Conservation (phyloP, 2,329 filamentous ascomycete species). For the Sordariomycetes sp. region DNA sequence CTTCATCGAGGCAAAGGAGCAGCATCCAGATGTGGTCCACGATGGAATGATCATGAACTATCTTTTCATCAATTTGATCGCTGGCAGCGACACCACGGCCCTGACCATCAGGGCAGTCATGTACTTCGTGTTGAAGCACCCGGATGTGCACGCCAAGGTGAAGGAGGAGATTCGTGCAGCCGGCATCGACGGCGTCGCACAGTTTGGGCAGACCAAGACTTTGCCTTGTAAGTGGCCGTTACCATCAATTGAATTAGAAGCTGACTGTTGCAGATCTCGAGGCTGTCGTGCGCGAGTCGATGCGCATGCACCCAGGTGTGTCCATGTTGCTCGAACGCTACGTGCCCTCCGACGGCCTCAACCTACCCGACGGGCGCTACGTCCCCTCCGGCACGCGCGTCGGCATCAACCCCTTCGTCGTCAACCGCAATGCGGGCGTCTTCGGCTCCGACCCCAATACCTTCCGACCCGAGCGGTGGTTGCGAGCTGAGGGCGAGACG, state of each 20-base stretch:
- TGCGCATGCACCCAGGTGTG: conserved; percentile 35
- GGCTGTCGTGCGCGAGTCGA: conserved; percentile 37
- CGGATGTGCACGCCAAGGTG: conserved; percentile 12
- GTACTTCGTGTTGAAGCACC: conserved; percentile 26
- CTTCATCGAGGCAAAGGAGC: conserved; percentile 22
- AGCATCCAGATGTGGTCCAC: conserved; percentile 23
- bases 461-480: conserved; percentile 37
- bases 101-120: conserved; percentile 22
- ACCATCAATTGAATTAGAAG: too few relatives aligned
- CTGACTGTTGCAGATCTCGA: conserved; percentile 17
- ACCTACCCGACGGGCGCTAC: conserved; percentile 18
- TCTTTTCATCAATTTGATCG: conserved; percentile 21
- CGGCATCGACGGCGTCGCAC: conserved; percentile 8
- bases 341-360: conserved; percentile 28
- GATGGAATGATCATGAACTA: conserved; percentile 25
- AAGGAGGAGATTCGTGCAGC: conserved; percentile 13
- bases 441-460: conserved; percentile 32
- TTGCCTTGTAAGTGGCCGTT: conserved; percentile 6
- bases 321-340: conserved; percentile 34
- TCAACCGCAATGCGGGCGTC: conserved; percentile 22
- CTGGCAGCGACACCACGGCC: conserved; percentile 26
- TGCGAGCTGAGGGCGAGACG: conserved; percentile 20
- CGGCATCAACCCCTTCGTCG: conserved; percentile 25
- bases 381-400: conserved; percentile 17
- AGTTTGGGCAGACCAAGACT: conserved; percentile 9